Base-by-base conservation (phyloP, 192 early-diverging fungal genomes). In the Coemansia sp. region DNA sequence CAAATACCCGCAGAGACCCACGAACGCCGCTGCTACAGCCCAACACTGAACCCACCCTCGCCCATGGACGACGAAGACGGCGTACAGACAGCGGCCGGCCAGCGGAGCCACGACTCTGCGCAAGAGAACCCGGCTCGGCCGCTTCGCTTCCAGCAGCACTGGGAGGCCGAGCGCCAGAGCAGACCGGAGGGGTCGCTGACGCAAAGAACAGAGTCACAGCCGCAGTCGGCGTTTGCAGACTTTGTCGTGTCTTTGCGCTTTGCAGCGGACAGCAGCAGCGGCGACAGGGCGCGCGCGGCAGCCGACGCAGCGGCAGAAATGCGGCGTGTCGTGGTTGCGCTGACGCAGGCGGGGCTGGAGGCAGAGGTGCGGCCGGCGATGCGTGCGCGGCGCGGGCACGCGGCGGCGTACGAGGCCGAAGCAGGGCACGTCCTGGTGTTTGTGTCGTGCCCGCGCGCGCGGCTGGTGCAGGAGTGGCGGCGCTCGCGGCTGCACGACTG, bases 401-500 rank as follows among this genome's bases (percentile, higher is more conserved):
- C 35, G 54, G 56, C 42, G 5, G 48, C 30, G 45, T 68, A 65
- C 19, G 29, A 35, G 4, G 55, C 54, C 11, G 69, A 69, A 28
- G 30, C 54, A 0, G 81, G 75, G 25, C 72, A 69, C 45, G 55
- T 92, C 25, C 82, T 90, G 27, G 50, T 92, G 46, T 85, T 92
- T 64, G 83, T 92, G 8, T 65, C 79, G 52, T 90, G 90, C 62
- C 82, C 86, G n/a, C 78, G 78, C 68, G 49, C 55, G 9, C 66
- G 78, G 50, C 66, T 86, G 18, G 76, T 84, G 62, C 74, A 75
- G 25, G 81, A 85, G 59, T 62, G 72, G 51, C 62, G 62, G 22
- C 58, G 71, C 45, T 54, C 50, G 71, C 87, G 88, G 59, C 69
- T 86, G n/a, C 78, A 87, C n/a, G 90, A 92, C 71, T 89, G 87